Conservation (phyloP, 257 asterid genomes). For the Gentiana straminea region DNA sequence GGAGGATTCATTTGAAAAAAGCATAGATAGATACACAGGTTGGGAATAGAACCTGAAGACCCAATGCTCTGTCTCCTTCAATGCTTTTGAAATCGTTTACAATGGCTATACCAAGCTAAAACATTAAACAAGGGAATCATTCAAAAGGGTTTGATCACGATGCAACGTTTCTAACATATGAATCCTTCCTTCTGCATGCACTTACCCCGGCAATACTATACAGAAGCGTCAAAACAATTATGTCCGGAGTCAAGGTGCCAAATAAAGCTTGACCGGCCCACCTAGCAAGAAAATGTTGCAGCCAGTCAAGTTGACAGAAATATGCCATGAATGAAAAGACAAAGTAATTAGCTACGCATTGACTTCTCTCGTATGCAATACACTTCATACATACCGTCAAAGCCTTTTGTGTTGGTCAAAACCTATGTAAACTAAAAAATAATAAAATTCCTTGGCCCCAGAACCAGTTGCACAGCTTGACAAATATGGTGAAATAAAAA, state of each 20-base stretch:
- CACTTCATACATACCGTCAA: neutral
- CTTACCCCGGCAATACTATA: slow-evolving; percentile 94
- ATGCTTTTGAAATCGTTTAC: slow-evolving; percentile 94
- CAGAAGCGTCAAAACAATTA: slow-evolving; percentile 71
- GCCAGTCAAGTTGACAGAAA: slow-evolving; percentile 14
- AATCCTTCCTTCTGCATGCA: slow-evolving; percentile 2
- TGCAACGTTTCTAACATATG: neutral
- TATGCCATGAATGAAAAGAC: neutral
- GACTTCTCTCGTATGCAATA: neutral
- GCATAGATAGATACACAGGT: neutral
- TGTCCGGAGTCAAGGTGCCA: slow-evolving; percentile 83
- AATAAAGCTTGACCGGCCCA: slow-evolving; percentile 99
- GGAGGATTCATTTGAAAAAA: neutral
- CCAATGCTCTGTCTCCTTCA: slow-evolving; percentile 92
- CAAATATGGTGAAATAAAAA: too few species aligned
- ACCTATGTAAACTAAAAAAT: too few species aligned
- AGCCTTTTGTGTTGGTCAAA: too few species aligned
- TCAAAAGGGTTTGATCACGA: neutral
- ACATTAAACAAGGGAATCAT: slow-evolving; percentile 6
- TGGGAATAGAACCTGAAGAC: slow-evolving; percentile 60
- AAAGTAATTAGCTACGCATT: neutral
- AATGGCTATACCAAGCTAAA: slow-evolving; percentile 90
- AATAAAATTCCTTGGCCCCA: too few species aligned
- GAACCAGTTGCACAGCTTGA: too few species aligned
- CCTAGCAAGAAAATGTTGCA: slow-evolving; percentile 27